Percentiles rank a stretch among this genome's conserved stretches.
Evolutionary conservation across 805 yeast genomes (phyloP).

Genomic region (Lipomyces starkeyi): DNA sequence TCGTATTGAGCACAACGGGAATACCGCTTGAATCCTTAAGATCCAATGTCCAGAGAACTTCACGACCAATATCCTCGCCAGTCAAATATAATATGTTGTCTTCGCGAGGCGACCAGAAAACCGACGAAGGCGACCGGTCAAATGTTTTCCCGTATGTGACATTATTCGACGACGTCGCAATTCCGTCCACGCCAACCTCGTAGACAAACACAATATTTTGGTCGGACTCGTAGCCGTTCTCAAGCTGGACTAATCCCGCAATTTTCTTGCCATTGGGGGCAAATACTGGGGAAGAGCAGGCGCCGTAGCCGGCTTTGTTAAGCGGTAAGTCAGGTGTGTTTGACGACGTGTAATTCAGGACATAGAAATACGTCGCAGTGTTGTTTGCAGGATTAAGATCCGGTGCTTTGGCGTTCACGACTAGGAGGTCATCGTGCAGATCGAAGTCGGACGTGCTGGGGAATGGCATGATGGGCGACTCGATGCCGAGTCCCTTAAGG

Average conservation of each 20-base stretch:
- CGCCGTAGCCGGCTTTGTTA: constrained; percentile 36
- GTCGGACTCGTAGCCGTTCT: constrained; percentile 41
- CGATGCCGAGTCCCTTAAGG: constrained; percentile 25
- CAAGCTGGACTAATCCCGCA: constrained; percentile 37
- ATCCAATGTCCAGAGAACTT: constrained; percentile 28
- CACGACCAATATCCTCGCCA: constrained; percentile 34
- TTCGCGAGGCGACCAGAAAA: constrained; percentile 31
- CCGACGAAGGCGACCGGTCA: constrained; percentile 36
- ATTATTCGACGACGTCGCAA: constrained; percentile 7
- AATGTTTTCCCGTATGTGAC: constrained; percentile 26
- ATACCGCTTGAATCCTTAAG: constrained; percentile 4
- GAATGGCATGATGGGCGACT: constrained; percentile 38
- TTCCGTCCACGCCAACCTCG: constrained; percentile 30
- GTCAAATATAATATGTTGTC: constrained; percentile 20
- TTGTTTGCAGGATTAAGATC: constrained; percentile 39
- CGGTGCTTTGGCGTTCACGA: constrained; percentile 40
- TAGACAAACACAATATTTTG: constrained; percentile 35
- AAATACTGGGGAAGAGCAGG: constrained; percentile 39
- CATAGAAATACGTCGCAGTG: constrained; percentile 41
- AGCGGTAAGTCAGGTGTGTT: constrained; percentile 21
- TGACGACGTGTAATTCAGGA: constrained; percentile 28
- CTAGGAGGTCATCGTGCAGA: constrained; percentile 30
- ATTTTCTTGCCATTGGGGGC: constrained; percentile 38
- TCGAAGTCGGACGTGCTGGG: constrained; percentile 36
- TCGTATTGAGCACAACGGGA: constrained; percentile 28